Evolutionary conservation across 2,329 filamentous ascomycete species (phyloP), one percentile per base, ranked within the genome.

Genomic region (Thermothelomyces thermophilus): DNA sequence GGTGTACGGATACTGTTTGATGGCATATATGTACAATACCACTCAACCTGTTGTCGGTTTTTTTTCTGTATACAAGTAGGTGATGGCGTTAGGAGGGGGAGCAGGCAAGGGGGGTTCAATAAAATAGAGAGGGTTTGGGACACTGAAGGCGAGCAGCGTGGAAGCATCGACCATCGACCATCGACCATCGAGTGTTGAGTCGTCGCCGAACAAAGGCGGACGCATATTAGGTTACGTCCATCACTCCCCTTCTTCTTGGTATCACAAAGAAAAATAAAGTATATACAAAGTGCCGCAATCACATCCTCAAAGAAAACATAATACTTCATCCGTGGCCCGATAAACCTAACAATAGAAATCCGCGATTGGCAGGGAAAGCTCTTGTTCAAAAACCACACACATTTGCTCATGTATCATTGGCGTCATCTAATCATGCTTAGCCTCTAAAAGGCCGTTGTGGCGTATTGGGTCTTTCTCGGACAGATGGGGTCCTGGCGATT

Each of bases 401-500:
- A n/a, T n/a, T 20, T 5, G 10, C 19, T 2, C 17, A 16, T 17
- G 2, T 22, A 5, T 26, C 24, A 35, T 35, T 6, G 9, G 13
- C 14, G 17, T 28, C 19, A 2, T 24, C 36, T 52, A 62, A 33
- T 62, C 60, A 20, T 60, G 49, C 35, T 62, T 61, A 1, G 52
- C 43, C 47, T 60, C 60, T 16, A 39, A 52, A 16, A 48, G 53
- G 10, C 46, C 52, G 19, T 50, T 41, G 26, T 51, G 52, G 14
- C 54, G 58, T 19, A 37, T 19, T n/a, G 50, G 51, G 20, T 60
- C 60, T 22, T 62, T 63, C 34, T 62, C 60, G 11, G 52, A 46
- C 2, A 50, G 14, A 39, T 51, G 41, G 5, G 49, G 40, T 1
- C 45, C 55, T 57, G 9, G 33, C 17, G 3, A 11, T 13, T 13